Base-by-base conservation (phyloP, 805 yeast genomes). In the Candida silvicultrix region DNA sequence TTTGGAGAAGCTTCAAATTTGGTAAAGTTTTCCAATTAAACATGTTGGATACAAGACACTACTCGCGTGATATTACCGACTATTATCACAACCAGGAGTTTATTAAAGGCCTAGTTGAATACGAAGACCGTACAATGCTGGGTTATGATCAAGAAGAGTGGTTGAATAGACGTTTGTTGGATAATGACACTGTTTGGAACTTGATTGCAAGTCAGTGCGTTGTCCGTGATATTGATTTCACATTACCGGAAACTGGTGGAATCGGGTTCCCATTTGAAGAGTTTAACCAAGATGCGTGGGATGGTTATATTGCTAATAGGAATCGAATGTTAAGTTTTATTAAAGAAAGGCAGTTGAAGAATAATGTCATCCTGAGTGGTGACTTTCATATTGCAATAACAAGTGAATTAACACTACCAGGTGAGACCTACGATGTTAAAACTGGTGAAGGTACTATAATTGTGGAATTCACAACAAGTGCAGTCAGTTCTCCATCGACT, bases 71-170 rank as follows among this genome's bases (percentile, higher is more conserved):
- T 36, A 44, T 58, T 5, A 58, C 62, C 1, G 62, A 56, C 38
- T 47, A 48, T 14, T 56, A 58, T 42, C 37, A 45, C 9, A 56
- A 58, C 39, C 49, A 52, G 38, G 53, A 47, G 15, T 47, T 50
- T 38, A 49, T 55, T 38, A 44, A 47, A 15, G 19, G 38, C 8
- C 23, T 55, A 16, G 53, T 55, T 6, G 52, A 53, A 5, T 41
- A 45, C 35, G 55, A 49, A n/a, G 59, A 56, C 22, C 43, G 62
- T 22, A 55, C 60, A 11, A 53, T 58, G 45, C 46, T 57, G 50
- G 62, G 62, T 5, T 58, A 52, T 46, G 59, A 56, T 36, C 60
- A 58, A 43, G 62, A 58, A 42, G 45, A 51, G 28, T 58, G 62
- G 61, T 43, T 58, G 2, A 53, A 56, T 21, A 46, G 50, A 31